phyloP scores from a whole-genome alignment of 2,329 filamentous ascomycete species.

The Coniochaeta ligniaria region DNA sequence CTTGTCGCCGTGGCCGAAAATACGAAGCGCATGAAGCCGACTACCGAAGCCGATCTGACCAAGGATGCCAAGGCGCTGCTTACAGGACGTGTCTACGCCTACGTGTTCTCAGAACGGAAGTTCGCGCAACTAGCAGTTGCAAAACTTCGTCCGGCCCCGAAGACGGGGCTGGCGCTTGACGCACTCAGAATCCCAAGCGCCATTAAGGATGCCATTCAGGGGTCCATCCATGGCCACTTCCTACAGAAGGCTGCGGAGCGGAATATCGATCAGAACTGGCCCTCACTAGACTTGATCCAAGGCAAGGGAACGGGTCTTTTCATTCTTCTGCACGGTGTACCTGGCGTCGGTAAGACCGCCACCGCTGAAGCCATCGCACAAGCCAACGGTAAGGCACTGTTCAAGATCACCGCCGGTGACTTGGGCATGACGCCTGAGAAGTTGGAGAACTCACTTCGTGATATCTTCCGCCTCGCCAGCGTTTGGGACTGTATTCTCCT shows the following conservation, averaged over 20 bases:
- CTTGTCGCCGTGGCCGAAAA: constrained; percentile 5
- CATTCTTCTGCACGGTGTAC: constrained; percentile 25
- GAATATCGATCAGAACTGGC: neutral
- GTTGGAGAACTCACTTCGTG: constrained; percentile 17
- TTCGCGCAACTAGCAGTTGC: constrained; percentile 3
- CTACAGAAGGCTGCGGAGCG: constrained; percentile 3
- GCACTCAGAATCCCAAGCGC: constrained; percentile 3
- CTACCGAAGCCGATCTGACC: constrained; percentile 1
- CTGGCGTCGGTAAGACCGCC: constrained; percentile 30
- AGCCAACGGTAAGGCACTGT: constrained; percentile 20
- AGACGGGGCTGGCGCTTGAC: constrained; percentile 4
- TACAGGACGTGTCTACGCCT: constrained; percentile 5
- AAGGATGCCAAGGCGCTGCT: constrained; percentile 3
- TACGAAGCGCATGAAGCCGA: neutral
- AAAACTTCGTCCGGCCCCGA: constrained; percentile 1
- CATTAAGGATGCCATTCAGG: constrained; percentile 5
- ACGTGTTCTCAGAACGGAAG: constrained; percentile 7
- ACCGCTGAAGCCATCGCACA: constrained; percentile 28
- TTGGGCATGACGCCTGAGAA: constrained; percentile 17
- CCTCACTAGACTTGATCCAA: constrained; percentile 8
- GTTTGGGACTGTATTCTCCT: constrained; percentile 33
- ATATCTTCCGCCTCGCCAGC: constrained; percentile 18
- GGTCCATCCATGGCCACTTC: constrained; percentile 5
- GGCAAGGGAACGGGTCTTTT: constrained; percentile 27
- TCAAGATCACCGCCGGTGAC: constrained; percentile 18